Evolutionary conservation across 371 early-diverging fungal species (phyloP).

Genomic region (Fennellomyces sp.): DNA sequence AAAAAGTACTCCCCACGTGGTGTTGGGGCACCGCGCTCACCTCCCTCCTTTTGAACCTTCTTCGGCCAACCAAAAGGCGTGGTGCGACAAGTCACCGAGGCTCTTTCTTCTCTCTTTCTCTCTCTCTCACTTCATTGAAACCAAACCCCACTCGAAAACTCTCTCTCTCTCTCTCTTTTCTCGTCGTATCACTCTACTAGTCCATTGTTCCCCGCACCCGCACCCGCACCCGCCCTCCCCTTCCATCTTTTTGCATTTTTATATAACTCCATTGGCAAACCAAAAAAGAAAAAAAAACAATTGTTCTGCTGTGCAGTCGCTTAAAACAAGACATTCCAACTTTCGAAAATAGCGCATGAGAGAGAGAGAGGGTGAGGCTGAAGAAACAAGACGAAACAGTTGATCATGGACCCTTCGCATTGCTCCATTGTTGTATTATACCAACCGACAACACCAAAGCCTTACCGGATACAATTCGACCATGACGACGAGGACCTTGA

Average conservation of each 20-base stretch:
- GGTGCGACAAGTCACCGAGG: no score
- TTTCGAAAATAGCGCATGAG: no score
- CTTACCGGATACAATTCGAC: conserved; percentile 17
- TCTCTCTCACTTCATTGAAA: conserved; percentile 1
- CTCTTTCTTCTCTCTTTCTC: conserved; percentile 7
- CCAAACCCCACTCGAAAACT: background rate
- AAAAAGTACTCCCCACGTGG: background rate
- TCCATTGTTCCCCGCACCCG: background rate
- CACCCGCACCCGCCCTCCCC: conserved; percentile 1
- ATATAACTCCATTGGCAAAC: background rate
- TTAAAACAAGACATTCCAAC: no score
- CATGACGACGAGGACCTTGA: conserved; percentile 6
- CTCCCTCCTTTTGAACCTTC: no score
- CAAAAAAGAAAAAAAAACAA: background rate
- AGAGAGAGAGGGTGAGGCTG: conserved; percentile 8
- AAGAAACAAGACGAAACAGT: conserved; percentile 4
- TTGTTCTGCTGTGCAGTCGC: background rate
- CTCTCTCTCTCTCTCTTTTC: conserved; percentile 1
- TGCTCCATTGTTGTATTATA: conserved; percentile 25
- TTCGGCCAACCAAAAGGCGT: no score
- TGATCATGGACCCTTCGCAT: conserved; percentile 25
- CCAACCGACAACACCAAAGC: conserved; percentile 13
- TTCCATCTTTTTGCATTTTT: background rate
- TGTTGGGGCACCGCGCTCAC: no score
- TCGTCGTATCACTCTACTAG: background rate